Base-by-base conservation (phyloP, 2,329 filamentous ascomycete genomes). In the Pseudogymnoascus sp. region DNA sequence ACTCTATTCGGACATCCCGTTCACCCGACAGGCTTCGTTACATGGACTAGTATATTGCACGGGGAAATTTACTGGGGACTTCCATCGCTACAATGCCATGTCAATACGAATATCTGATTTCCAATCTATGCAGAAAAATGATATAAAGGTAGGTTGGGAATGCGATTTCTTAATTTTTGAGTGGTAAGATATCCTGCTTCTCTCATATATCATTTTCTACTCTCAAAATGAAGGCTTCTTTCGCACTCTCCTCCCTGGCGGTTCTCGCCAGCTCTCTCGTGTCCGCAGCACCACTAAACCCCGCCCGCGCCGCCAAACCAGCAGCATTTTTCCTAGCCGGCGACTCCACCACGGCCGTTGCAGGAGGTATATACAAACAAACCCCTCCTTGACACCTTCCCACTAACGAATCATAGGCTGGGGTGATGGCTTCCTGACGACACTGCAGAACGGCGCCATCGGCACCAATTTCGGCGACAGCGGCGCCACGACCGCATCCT, bases 401-500 rank as follows among this genome's bases (percentile, higher is more conserved):
- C 19, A 13, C 9, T 41, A 68, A 67, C 13, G 70, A 68, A 18
- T 71, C 75, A 37, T 59, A 59, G 57, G 57, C 13, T 79, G 77
- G 76, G 77, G 77, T 12, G 70, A 77, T 62, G 77, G 72, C 0
- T 79, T 78, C 62, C 68, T 79, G 3, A 70, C 71, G 0, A 76
- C 75, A 0, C 72, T 85, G 0, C 66, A 67, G 1, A 35, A 64
- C 2, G 71, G 71, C 5, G 75, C 76, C 2, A 68, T 67, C 1
- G 77, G 77, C 1, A 69, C 69, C 8, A 79, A 79, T 61, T 76
- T 74, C 26, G 77, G 75, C 0, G 73, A 77, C 63, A 74, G 74
- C 57, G 73, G 72, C 10, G 68, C 68, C 10, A 78, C 75, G 1
- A 79, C 77, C 0, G 72, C 72, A 19, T 75, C 73, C 0, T 79